Evolutionary conservation across 768 basidiomycete genomes (phyloP), one percentile per base, ranked within the genome.

Genomic region (Boletus sp.): DNA sequence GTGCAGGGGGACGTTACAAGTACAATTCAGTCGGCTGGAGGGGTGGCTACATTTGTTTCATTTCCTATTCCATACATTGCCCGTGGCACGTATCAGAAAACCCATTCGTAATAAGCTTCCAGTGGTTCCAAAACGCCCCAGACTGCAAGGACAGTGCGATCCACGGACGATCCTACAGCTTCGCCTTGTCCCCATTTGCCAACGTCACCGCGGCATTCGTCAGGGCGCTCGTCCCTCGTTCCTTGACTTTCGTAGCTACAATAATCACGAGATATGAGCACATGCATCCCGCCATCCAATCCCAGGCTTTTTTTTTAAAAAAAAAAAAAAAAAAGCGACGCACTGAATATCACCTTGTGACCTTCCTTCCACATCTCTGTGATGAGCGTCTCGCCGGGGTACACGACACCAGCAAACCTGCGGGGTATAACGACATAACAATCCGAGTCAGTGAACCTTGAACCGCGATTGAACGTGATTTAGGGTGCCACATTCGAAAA

Each of bases 311-410:
- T 23, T 4, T 34, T 35, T 35, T 17, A n/a, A 4, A 1, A 40
- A 21, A 2, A 3, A 10, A n/a, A 14, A 13, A 4, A 23, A 2
- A 25, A 21, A 53, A 33, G 27, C n/a, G 10, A 80, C 92, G 68
- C 62, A 97, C 93, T 76, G 71, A 99, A 99, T 47, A 98, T 84
- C 51, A 98, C 86, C 73, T 85, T 97, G 56, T 80, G 72, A 3
- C 87, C 90, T 63, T 97, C 93, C 70, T 94, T 97, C 97, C 97
- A 99, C 96, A 98, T 98, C 69, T 92, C 85, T 0, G 96, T 99
- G 14, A 93, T 77, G 49, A 98, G 79, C 2, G 96, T 98, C 73
- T 98, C 94, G 0, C 95, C 96, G 2, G 96, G 97, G 68, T 88
- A 95, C 23, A 98, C 93, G 2, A 92, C 84, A 4, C 93, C 93